Conservation (phyloP, 108 stramenopile genomes). For the Cylindrotheca fusiformis region DNA sequence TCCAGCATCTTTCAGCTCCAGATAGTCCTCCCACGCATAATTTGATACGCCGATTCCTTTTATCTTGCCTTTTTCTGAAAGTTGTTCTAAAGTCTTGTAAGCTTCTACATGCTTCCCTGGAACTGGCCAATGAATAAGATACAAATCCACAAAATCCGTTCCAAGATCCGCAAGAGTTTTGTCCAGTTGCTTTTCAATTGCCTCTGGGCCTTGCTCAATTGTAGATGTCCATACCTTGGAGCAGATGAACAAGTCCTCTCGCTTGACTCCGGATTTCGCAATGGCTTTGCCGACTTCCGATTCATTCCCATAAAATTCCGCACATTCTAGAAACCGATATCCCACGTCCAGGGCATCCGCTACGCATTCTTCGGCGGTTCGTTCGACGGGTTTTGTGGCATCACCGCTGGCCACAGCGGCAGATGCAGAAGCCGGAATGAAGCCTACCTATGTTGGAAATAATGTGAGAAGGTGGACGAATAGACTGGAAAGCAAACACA, state of each 20-base stretch:
- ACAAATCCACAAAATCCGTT: slow-evolving; percentile 88
- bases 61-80: slow-evolving; percentile 69
- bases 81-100: slow-evolving; percentile 66
- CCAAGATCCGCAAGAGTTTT: slow-evolving; percentile 75
- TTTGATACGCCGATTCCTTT: slow-evolving; percentile 62
- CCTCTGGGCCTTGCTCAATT: slow-evolving; percentile 76
- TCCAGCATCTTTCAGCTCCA: slow-evolving; percentile 69
- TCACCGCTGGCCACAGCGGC: slow-evolving; percentile 41
- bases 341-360: slow-evolving; percentile 67
- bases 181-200: slow-evolving; percentile 65
- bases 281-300: slow-evolving; percentile 82
- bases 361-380: slow-evolving; percentile 77
- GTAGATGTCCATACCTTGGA: slow-evolving; percentile 94
- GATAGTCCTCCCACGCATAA: slow-evolving; percentile 80
- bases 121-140: slow-evolving; percentile 93
- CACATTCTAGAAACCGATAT: slow-evolving; percentile 91
- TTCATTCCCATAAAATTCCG: slow-evolving; percentile 91
- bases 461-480: too few relatives aligned
- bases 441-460: too few relatives aligned
- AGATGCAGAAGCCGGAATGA: slow-evolving; percentile 80
- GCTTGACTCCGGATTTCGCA: slow-evolving; percentile 46
- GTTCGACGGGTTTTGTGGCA: slow-evolving; percentile 23
- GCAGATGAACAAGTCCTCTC: slow-evolving; percentile 82
- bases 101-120: slow-evolving; percentile 84
- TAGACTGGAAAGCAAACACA: too few relatives aligned